Evolutionary conservation across 202 grass and related monocot species (phyloP).

Genomic region (Elaeis oleifera): DNA sequence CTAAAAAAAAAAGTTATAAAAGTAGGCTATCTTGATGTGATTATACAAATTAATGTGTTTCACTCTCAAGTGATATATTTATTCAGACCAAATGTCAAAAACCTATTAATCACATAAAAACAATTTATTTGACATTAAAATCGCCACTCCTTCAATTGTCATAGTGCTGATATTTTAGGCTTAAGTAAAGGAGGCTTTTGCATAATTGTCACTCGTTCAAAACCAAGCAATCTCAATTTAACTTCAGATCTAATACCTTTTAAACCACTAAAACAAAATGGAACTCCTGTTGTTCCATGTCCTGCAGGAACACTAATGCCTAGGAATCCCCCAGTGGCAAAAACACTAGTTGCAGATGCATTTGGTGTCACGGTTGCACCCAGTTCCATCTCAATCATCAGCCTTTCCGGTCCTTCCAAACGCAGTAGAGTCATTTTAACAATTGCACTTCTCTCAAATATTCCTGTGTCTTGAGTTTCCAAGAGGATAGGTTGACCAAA

Average conservation of each 20-base stretch:
- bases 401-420: constrained; percentile 27
- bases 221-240: constrained; percentile 55
- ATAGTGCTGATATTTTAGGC: neutral
- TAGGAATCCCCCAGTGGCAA: constrained; percentile 31
- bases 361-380: constrained; percentile 32
- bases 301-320: constrained; percentile 44
- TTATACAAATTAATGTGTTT: no score
- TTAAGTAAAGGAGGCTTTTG: constrained; percentile 28
- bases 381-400: constrained; percentile 32
- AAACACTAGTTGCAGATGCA: neutral
- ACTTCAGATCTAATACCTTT: constrained; percentile 48
- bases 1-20: no score
- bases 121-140: no score
- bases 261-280: constrained; percentile 50
- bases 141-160: no score
- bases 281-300: constrained; percentile 24
- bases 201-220: constrained; percentile 52
- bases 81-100: no score
- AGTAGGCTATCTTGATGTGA: no score
- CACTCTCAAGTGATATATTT: no score
- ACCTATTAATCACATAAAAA: no score
- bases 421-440: constrained; percentile 21
- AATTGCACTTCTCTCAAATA: constrained; percentile 31
- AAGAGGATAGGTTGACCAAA: constrained; percentile 33
- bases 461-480: constrained; percentile 40